Base-by-base conservation (phyloP, 495 filamentous ascomycete genomes). In the Penicillium arizonense region DNA sequence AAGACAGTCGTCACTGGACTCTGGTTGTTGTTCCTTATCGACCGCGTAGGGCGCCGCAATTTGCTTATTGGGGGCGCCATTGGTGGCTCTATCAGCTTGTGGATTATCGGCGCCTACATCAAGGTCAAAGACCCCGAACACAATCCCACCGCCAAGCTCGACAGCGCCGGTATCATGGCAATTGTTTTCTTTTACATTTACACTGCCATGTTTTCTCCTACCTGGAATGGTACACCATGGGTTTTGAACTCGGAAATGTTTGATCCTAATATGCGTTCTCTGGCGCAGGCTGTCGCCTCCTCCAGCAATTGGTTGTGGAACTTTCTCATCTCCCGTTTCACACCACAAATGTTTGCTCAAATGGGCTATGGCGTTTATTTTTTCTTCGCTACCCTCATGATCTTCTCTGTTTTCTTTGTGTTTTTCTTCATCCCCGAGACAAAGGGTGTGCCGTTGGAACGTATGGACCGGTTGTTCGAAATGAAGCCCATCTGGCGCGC, bases 171-270 rank as follows among this genome's bases (percentile, higher is more conserved):
- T 24, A 83, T 85, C 40, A 80, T 80, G 0, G 84, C 84, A 16
- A 78, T 87, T n/a, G 85, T 86, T 73, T 86, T 87, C 76, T 87
- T 87, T 69, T 88, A 87, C 58, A 74, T 87, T 10, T 87, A 83
- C 81, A 87, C 84, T 2, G 79, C 78, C 3, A 87, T 84, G 64
- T 87, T 87, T 59, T 84, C 84, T 1, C 79, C 84, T 0, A 78
- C 81, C 0, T 88, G 85, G 84, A 87, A 87, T 57, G 83, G 82
- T 5, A 81, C 79, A 2, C 80, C 81, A 0, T 84, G 81, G 80
- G 79, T 83, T 32, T 62, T 80, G 49, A 82, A 81, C 65, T 74
- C 78, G 21, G 66, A 82, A 67, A 79, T 81, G 68, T 79, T 78
- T 52, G 73, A 77, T 58, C 75, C 77, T 46, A 80, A 78, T 56